phyloP scores from a whole-genome alignment of 768 basidiomycete genomes.

The Boletus reticuloceps region DNA sequence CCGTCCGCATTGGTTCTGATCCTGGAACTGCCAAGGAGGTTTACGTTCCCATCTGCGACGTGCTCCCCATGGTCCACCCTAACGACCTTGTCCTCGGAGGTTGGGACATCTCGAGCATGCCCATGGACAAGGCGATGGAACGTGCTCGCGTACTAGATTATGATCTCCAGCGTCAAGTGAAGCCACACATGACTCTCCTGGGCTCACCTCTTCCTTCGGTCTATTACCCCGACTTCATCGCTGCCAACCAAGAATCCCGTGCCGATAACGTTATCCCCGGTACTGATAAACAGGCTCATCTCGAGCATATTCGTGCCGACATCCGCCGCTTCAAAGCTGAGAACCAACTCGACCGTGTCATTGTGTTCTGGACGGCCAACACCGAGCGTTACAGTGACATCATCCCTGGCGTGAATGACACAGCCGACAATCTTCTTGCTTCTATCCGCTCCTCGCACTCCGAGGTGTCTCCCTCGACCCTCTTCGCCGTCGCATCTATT shows the following conservation, averaged over 20 bases:
- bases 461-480: conserved; percentile 94
- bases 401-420: conserved; percentile 93
- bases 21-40: conserved; percentile 81
- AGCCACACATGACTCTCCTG: conserved; percentile 76
- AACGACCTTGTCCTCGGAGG: conserved; percentile 97
- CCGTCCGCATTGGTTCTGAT: conserved; percentile 87
- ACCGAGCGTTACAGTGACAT: conserved; percentile 97
- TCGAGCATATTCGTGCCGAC: conserved; percentile 89
- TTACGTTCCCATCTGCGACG: conserved; percentile 86
- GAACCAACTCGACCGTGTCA: conserved; percentile 79
- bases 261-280: conserved; percentile 93
- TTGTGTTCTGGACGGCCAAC: conserved; percentile 99
- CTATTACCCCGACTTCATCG: conserved; percentile 97
- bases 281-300: conserved; percentile 81
- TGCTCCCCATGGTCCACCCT: conserved; percentile 97
- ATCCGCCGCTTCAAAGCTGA: conserved; percentile 89
- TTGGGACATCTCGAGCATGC: conserved; percentile 90
- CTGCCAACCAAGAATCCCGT: conserved; percentile 94
- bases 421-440: conserved; percentile 79
- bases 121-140: conserved; percentile 90
- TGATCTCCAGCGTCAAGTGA: conserved; percentile 95
- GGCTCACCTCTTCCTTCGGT: conserved; percentile 88
- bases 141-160: conserved; percentile 94
- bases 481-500: conserved; percentile 95
- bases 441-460: conserved; percentile 83